Conservation (phyloP, 2,329 filamentous ascomycete genomes). For the Lachnellula subtilissima region DNA sequence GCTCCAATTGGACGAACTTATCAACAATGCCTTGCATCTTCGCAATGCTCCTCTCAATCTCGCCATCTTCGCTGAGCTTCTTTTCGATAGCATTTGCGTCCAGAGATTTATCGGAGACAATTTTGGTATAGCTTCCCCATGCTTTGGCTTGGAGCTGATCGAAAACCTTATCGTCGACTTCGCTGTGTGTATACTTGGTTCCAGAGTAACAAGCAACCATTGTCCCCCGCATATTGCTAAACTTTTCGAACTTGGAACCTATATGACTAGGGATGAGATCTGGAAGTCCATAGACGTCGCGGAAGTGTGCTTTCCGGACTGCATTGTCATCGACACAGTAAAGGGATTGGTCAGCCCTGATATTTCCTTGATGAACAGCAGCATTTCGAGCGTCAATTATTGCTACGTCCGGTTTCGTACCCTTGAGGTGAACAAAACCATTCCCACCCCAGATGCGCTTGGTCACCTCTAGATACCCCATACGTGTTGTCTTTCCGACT, state of each 20-base stretch:
- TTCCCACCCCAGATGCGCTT: too few species aligned
- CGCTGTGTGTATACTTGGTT: background rate
- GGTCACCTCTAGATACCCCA: too few species aligned
- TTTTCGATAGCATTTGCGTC: background rate
- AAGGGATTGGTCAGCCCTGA: background rate
- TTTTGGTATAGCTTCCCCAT: background rate
- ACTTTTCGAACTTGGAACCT: background rate
- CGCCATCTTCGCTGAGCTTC: background rate
- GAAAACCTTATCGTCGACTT: background rate
- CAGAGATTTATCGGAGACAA: background rate
- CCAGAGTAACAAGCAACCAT: background rate
- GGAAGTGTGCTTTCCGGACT: background rate
- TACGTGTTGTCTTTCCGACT: too few species aligned
- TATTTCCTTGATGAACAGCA: background rate
- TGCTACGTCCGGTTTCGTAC: too few species aligned
- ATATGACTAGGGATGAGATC: background rate
- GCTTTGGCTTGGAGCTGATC: background rate
- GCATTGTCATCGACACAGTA: background rate
- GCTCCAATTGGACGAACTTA: background rate
- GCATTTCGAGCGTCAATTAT: too few species aligned
- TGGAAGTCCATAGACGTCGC: background rate
- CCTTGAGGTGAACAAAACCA: too few species aligned
- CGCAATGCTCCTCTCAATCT: background rate
- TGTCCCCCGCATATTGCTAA: background rate
- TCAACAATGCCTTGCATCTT: background rate